A percentile compares a stretch with the other conserved stretches of the same genome.
These are phyloP conservation scores for Stentor coeruleus DNA, from an alignment of 73 alveolate species.

Conservation along the genomic window DNA sequence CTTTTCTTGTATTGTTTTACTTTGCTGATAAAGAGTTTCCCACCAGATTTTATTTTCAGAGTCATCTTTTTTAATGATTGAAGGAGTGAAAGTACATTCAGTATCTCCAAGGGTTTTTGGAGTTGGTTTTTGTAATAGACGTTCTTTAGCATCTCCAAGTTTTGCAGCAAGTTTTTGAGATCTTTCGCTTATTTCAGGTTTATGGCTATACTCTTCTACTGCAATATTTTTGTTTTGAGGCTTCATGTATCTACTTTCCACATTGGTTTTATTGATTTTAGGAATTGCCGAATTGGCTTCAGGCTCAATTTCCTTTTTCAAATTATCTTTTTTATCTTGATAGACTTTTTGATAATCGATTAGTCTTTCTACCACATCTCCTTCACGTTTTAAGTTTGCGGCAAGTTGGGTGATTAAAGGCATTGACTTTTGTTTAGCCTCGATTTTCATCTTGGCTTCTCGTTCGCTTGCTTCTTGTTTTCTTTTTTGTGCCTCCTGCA, in stretches of 20 bases:
- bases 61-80: background rate
- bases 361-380: conserved; percentile 21
- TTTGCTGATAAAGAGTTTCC: conserved; percentile 6
- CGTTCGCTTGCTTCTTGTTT: background rate
- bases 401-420: conserved; percentile 12
- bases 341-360: background rate
- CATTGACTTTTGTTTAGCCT: background rate
- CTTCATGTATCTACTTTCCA: conserved; percentile 22
- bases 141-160: conserved; percentile 7
- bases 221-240: background rate
- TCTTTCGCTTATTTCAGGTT: conserved; percentile 16
- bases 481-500: conserved; percentile 7
- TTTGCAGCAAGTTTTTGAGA: conserved; percentile 2
- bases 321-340: conserved; percentile 5
- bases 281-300: background rate
- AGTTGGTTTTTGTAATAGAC: background rate
- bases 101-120: background rate
- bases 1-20: conserved; percentile 4
- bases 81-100: conserved; percentile 4
- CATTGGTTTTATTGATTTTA: conserved; percentile 6
- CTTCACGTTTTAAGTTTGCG: conserved; percentile 8
- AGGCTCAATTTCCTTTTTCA: background rate
- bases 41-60: conserved; percentile 14
- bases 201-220: background rate
- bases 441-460: background rate